Evolutionary conservation across 2,329 filamentous ascomycete genomes (phyloP).

Genomic region (Penicillium sp.): DNA sequence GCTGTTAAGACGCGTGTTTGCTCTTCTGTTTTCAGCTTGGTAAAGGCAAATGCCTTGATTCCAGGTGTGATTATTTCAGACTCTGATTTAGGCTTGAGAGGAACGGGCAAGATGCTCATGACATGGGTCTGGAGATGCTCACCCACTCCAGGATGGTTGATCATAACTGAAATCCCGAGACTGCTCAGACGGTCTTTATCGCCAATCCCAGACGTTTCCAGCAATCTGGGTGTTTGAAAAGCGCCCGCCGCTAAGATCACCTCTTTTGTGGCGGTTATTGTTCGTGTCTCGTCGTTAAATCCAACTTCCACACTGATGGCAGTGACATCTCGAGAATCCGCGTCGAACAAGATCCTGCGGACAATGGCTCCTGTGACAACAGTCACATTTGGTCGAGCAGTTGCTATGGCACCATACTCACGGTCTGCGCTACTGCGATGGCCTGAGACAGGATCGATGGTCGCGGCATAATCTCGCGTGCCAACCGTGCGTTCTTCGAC

Average conservation of each 20-base stretch:
- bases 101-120: conserved; percentile 12
- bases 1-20: conserved; percentile 1
- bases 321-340: not conserved
- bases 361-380: conserved; percentile 12
- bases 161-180: conserved; percentile 39
- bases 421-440: conserved; percentile 15
- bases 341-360: conserved; percentile 10
- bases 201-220: conserved; percentile 50
- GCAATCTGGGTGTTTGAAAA: conserved; percentile 41
- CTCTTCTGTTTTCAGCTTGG: conserved; percentile 5
- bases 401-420: conserved; percentile 5
- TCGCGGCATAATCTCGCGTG: conserved; percentile 9
- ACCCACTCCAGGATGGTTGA: conserved; percentile 48
- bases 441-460: conserved; percentile 13
- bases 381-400: conserved; percentile 9
- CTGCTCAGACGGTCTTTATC: conserved; percentile 31
- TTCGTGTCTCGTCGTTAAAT: not conserved
- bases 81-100: conserved; percentile 1
- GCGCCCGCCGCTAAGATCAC: conserved; percentile 43
- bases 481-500: conserved; percentile 8
- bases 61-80: conserved; percentile 4
- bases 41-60: conserved; percentile 8
- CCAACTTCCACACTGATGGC: conserved; percentile 8
- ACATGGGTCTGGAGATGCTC: conserved; percentile 32
- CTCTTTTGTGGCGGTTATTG: conserved; percentile 26